Conservation (phyloP, 2,329 filamentous ascomycete species). For the Colletotrichum melonis region DNA sequence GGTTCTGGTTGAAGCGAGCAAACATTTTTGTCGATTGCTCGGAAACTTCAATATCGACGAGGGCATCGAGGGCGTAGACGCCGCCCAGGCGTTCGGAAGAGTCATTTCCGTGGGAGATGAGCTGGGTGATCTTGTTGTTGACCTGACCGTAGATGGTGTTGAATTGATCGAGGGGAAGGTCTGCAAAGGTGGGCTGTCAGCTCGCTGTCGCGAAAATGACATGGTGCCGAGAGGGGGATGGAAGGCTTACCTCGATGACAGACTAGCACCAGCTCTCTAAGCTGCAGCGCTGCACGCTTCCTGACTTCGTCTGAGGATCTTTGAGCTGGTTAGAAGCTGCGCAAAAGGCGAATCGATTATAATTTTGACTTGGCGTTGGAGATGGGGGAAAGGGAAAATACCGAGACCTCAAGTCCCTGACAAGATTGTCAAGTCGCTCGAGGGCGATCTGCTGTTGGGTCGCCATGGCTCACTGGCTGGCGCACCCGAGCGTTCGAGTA, state of each 20-base stretch:
- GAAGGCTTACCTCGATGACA: slow-evolving; percentile 63
- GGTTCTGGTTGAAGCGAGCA: slow-evolving; percentile 90
- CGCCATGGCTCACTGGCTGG: slow-evolving; percentile 47
- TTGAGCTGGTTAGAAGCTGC: neutral
- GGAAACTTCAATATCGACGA: slow-evolving; percentile 96
- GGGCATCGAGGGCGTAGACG: slow-evolving; percentile 88
- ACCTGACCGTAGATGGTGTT: slow-evolving; percentile 65
- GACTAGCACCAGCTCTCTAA: slow-evolving; percentile 65
- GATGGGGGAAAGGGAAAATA: slow-evolving; percentile 41
- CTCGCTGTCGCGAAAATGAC: neutral
- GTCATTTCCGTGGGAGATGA: slow-evolving; percentile 89
- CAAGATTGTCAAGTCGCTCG: slow-evolving; percentile 65
- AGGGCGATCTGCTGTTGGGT: slow-evolving; percentile 64
- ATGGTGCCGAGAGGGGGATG: slow-evolving; percentile 19
- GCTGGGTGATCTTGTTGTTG: slow-evolving; percentile 66
- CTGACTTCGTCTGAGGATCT: slow-evolving; percentile 58
- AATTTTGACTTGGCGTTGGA: neutral
- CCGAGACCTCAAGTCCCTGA: slow-evolving; percentile 67
- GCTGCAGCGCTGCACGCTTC: slow-evolving; percentile 63
- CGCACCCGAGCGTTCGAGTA: slow-evolving; percentile 32
- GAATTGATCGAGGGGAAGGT: slow-evolving; percentile 86
- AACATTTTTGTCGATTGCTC: slow-evolving; percentile 89
- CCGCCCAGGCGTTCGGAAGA: slow-evolving; percentile 91
- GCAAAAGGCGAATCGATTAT: neutral
- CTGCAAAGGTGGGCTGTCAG: slow-evolving; percentile 51